Evolutionary conservation across 495 filamentous ascomycete species (phyloP).

Genomic region (Penicillium paradoxum): DNA sequence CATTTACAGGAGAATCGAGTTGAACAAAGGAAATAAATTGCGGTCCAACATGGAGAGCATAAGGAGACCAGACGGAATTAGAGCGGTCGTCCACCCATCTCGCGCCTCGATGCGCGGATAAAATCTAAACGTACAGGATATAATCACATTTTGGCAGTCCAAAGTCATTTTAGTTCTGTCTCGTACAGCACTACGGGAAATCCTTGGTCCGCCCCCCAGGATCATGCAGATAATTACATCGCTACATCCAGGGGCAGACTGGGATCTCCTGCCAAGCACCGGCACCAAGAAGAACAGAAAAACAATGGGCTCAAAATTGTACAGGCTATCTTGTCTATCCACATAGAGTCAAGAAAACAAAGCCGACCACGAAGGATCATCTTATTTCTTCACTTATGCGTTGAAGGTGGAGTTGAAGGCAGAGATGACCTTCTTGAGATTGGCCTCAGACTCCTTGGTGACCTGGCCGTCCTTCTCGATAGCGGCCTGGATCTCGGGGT

Average conservation of each 20-base stretch:
- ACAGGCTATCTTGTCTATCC: conserved; percentile 53
- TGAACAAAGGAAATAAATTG: conserved; percentile 32
- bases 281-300: conserved; percentile 32
- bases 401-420: conserved; percentile 93
- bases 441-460: conserved; percentile 89
- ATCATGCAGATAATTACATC: conserved; percentile 19
- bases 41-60: conserved; percentile 29
- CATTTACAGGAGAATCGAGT: neutral
- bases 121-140: conserved; percentile 50
- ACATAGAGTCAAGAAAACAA: conserved; percentile 48
- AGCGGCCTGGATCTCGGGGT: conserved; percentile 74
- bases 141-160: conserved; percentile 42
- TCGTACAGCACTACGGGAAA: conserved; percentile 5
- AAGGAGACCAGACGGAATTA: conserved; percentile 28
- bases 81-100: conserved; percentile 28
- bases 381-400: conserved; percentile 47
- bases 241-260: conserved; percentile 26
- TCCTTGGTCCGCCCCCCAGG: conserved; percentile 13
- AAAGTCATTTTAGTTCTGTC: conserved; percentile 8
- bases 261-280: conserved; percentile 11
- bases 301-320: conserved; percentile 51
- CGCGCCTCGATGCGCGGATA: conserved; percentile 37
- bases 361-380: conserved; percentile 29
- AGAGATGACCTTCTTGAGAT: conserved; percentile 71
- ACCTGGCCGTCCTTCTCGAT: conserved; percentile 96